Conservation (phyloP, 345 rosid genomes). For the Cardamine occulta region DNA sequence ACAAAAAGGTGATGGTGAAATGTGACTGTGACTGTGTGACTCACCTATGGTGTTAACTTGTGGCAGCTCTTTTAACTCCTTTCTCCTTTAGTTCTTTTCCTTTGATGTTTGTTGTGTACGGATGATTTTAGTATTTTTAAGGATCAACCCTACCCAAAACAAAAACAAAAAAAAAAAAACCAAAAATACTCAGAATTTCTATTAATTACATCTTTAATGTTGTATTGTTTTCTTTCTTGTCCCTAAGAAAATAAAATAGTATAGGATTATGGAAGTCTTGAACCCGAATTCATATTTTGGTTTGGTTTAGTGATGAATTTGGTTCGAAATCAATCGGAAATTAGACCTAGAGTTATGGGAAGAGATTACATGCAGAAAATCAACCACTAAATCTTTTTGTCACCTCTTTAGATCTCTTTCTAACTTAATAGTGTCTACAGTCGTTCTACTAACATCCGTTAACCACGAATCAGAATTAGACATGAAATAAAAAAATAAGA, state of each 20-base stretch:
- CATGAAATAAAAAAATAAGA: too few species aligned
- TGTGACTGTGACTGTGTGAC: constrained; percentile 69
- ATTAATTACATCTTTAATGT: constrained; percentile 55
- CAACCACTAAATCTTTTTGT: too few species aligned
- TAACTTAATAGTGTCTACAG: too few species aligned
- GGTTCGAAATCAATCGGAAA: not conserved
- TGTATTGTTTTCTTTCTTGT: constrained; percentile 37
- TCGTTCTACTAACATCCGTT: too few species aligned
- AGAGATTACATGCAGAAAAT: too few species aligned
- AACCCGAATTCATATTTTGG: not conserved
- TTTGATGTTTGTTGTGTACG: constrained; percentile 59
- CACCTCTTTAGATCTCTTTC: too few species aligned
- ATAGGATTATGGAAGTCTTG: not conserved
- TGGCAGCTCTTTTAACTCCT: constrained; percentile 41
- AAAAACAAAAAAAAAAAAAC: constrained; percentile 37
- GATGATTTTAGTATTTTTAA: constrained; percentile 64
- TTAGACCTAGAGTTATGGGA: too few species aligned
- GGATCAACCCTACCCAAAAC: constrained; percentile 47
- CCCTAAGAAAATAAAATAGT: not conserved
- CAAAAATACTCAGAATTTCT: constrained; percentile 22
- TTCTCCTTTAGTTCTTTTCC: constrained; percentile 27
- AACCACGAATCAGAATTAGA: too few species aligned
- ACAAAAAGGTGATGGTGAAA: constrained; percentile 35
- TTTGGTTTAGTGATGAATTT: not conserved
- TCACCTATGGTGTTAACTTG: constrained; percentile 42